Conservation (phyloP, 2,329 filamentous ascomycete species). For the Elsinoe necatrix region DNA sequence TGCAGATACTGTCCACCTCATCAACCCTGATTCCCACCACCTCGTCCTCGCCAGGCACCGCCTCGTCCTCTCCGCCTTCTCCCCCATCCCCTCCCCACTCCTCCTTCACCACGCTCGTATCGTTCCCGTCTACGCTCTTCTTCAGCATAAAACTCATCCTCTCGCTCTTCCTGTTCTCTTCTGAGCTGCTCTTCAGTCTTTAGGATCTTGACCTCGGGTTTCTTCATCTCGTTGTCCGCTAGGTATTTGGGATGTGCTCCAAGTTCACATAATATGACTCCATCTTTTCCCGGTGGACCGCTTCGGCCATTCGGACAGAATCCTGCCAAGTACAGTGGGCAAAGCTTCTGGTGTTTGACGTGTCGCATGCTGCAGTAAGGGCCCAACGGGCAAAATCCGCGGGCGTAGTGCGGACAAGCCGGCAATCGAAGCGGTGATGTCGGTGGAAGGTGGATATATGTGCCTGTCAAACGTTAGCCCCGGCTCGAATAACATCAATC, state of each 20-base stretch:
- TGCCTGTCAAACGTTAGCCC: conserved; percentile 17
- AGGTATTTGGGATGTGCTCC: conserved; percentile 76
- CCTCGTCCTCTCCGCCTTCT: conserved; percentile 42
- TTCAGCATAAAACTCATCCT: conserved; percentile 46
- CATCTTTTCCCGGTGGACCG: conserved; percentile 28
- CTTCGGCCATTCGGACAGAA: conserved; percentile 75
- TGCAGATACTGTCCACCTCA: neutral
- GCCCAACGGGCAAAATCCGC: conserved; percentile 87
- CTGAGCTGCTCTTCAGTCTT: conserved; percentile 65
- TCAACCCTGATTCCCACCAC: conserved; percentile 3
- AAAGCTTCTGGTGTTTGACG: conserved; percentile 64
- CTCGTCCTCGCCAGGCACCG: conserved; percentile 26
- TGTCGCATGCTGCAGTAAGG: conserved; percentile 83
- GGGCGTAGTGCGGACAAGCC: conserved; percentile 75
- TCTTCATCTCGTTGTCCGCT: conserved; percentile 55
- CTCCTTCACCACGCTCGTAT: conserved; percentile 40
- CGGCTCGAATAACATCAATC: neutral
- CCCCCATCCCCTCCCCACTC: conserved; percentile 29
- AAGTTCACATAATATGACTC: conserved; percentile 55
- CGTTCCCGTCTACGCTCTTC: conserved; percentile 39
- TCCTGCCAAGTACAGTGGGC: conserved; percentile 78
- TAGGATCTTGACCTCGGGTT: conserved; percentile 54
- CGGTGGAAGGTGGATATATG: conserved; percentile 49
- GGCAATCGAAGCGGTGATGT: conserved; percentile 53
- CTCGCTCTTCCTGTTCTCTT: conserved; percentile 50